Base-by-base conservation (phyloP, 2,329 filamentous ascomycete genomes). In the Sordariomycetes sp. region DNA sequence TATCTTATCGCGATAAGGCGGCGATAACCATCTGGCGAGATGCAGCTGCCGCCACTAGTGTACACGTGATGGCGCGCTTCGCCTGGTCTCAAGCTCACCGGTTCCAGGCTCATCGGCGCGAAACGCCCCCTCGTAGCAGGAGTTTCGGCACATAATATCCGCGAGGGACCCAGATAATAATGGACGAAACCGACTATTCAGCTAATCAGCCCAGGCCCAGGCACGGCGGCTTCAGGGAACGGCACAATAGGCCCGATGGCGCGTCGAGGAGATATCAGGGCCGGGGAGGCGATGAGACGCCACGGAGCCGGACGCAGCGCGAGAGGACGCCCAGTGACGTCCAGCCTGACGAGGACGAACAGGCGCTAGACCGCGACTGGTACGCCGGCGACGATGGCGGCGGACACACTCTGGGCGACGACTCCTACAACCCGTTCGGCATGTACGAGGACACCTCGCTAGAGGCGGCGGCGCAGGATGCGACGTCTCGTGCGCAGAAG, bases 401-500 rank as follows among this genome's bases (percentile, higher is more conserved):
- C 28, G 80, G 81, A 0, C 88, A 95, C 65, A 87, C 86, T 0
- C 89, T 96, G 65, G 91, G 90, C 62, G 91, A 96, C 66, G 91
- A 96, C 61, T 79, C 84, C n/a, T 90, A 96, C 70, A 95, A 96
- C 66, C 91, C 90, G 0, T 96, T 96, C 65, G 89, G 88, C 10
- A 84, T 84, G 1, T 86, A 86, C 59, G 87, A 85, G 55, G 86
- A 82, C 61, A 80, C 85, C 22, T 85, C 85, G 68, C 85, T 86
- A 70, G 90, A 90, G 61, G 77, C 76, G 45, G 73, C 77, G 62
- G 84, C 89, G 67, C 82, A 89, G 65, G 89, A 95, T 67, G 90
- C 95, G 69, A 80, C 80, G 17, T 86, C 84, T 15, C 72, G 90
- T 68, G 77, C 84, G 10, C 89, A 95, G 70, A 94, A 89, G 76